phyloP scores from a whole-genome alignment of 768 basidiomycete genomes.

The Hericium coralloides region DNA sequence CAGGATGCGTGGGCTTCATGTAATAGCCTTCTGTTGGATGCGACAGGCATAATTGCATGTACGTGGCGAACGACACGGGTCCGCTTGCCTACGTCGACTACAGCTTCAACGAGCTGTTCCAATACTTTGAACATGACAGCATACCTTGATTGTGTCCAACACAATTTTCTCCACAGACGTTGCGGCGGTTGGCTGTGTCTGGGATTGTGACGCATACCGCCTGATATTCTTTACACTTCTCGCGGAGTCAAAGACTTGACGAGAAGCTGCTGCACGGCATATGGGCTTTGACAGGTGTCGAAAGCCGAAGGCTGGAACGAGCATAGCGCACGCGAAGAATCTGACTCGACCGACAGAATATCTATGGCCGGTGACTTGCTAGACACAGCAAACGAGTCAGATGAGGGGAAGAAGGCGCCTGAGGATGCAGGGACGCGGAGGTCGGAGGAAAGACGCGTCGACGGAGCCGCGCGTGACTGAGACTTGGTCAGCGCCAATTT shows the following conservation, averaged over 20 bases:
- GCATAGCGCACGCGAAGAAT: too few species aligned
- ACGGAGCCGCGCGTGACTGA: not conserved
- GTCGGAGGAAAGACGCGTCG: not conserved
- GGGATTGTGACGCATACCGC: not conserved
- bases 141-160: constrained; percentile 63
- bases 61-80: constrained; percentile 78
- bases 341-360: too few species aligned
- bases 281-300: too few species aligned
- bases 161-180: constrained; percentile 53
- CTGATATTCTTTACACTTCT: not conserved
- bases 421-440: not conserved
- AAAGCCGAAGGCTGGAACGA: too few species aligned
- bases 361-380: too few species aligned
- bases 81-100: constrained; percentile 59
- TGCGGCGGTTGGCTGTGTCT: not conserved
- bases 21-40: constrained; percentile 94
- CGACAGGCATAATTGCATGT: constrained; percentile 86
- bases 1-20: constrained; percentile 58
- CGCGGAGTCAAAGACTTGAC: too few species aligned
- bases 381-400: too few species aligned
- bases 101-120: not conserved
- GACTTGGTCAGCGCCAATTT: not conserved
- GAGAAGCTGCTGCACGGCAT: too few species aligned
- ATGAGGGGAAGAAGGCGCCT: not conserved
- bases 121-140: not conserved